A percentile compares a stretch with the other conserved stretches of the same genome.
Evolutionary conservation across 352 stramenopile species (phyloP).

Genomic region (Phytophthora pinifolia): DNA sequence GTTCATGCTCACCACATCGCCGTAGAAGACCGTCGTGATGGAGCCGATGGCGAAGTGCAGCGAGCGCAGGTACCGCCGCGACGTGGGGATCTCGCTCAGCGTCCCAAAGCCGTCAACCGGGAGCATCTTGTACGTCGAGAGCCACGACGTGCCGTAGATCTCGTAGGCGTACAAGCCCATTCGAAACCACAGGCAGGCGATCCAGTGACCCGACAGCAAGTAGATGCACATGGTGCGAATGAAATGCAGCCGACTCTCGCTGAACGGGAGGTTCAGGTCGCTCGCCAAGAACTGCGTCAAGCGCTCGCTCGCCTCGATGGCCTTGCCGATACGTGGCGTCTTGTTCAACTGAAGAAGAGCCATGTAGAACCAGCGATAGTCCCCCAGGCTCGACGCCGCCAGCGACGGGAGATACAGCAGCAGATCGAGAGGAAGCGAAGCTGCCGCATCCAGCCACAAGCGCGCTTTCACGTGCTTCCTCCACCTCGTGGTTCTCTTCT

Average conservation of each 20-base stretch:
- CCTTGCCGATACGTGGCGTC: slow-evolving; percentile 46
- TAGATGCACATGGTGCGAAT: slow-evolving; percentile 50
- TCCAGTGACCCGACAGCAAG: slow-evolving; percentile 65
- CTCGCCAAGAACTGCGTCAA: slow-evolving; percentile 50
- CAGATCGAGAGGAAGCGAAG: slow-evolving; percentile 48
- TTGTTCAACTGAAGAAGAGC: slow-evolving; percentile 67
- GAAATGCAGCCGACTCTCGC: slow-evolving; percentile 55
- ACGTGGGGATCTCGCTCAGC: slow-evolving; percentile 40
- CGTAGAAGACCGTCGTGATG: slow-evolving; percentile 73
- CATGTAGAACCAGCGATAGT: slow-evolving; percentile 58
- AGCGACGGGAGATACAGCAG: slow-evolving; percentile 47
- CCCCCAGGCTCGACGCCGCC: slow-evolving; percentile 5
- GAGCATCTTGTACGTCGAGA: slow-evolving; percentile 58
- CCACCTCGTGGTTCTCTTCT: slow-evolving; percentile 2
- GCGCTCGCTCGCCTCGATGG: slow-evolving; percentile 50
- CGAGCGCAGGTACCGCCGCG: slow-evolving; percentile 53
- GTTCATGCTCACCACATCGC: slow-evolving; percentile 68
- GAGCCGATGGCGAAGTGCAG: slow-evolving; percentile 63
- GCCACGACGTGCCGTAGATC: slow-evolving; percentile 56
- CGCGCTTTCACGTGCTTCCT: slow-evolving; percentile 1
- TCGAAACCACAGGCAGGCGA: slow-evolving; percentile 66
- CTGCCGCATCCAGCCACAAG: slow-evolving; percentile 35
- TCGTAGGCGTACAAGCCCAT: slow-evolving; percentile 46
- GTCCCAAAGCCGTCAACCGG: slow-evolving; percentile 42
- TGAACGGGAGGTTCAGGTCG: slow-evolving; percentile 54